Conservation (phyloP, 2,329 filamentous ascomycete genomes). For the Aspergillus phoenicis region DNA sequence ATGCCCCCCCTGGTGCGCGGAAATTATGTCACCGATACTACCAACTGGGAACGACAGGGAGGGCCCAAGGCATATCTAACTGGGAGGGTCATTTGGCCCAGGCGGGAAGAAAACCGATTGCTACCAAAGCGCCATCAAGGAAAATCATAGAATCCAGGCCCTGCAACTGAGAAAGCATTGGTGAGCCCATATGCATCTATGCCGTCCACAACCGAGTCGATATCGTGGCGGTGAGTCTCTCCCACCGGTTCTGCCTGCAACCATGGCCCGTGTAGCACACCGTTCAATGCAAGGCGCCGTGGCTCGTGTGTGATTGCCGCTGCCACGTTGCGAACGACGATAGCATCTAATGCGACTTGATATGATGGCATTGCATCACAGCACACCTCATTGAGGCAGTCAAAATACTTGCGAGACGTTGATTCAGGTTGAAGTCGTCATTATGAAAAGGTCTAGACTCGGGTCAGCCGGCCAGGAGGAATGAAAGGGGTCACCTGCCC, state of each 20-base stretch:
- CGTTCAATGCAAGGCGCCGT: conserved; percentile 15
- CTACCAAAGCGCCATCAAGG: neutral
- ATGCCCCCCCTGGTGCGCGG: neutral
- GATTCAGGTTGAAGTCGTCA: neutral
- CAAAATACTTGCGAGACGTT: neutral
- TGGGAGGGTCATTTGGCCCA: neutral
- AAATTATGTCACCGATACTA: neutral
- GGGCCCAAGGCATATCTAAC: neutral
- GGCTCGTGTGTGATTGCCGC: conserved; percentile 7
- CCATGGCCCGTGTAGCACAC: conserved; percentile 5
- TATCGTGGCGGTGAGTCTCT: conserved; percentile 21
- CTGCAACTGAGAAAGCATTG: neutral
- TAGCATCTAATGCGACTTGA: neutral
- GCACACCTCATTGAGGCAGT: neutral
- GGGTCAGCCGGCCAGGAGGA: conserved; percentile 2
- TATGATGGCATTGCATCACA: neutral
- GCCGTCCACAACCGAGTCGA: conserved; percentile 4
- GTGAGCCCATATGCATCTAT: neutral
- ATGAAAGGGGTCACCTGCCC: conserved; percentile 3
- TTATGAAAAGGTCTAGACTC: conserved; percentile 1
- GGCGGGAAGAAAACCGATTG: neutral
- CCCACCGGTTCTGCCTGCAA: conserved; percentile 6
- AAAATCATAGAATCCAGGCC: neutral
- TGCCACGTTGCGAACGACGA: conserved; percentile 19
- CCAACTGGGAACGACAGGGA: neutral